Conservation (phyloP, 2,329 filamentous ascomycete genomes). For the Chaetomium sp. region DNA sequence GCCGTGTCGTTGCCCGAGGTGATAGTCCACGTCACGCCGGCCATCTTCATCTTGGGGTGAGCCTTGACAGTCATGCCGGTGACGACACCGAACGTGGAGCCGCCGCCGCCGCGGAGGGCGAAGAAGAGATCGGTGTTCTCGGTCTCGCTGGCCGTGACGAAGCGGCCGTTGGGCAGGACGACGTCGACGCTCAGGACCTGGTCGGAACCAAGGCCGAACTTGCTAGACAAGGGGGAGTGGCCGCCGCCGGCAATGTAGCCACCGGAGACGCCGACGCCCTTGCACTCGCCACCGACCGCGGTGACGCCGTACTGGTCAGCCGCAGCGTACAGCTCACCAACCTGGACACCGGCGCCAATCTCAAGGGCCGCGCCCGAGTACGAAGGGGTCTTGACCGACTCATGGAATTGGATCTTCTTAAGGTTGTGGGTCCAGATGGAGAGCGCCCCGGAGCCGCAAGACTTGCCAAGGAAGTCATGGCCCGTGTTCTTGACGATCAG, state of each 20-base stretch:
- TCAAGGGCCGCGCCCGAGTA: conserved; percentile 31
- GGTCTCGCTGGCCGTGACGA: conserved; percentile 46
- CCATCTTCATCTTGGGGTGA: conserved; percentile 23
- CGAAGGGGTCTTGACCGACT: conserved; percentile 20
- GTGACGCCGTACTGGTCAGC: conserved; percentile 49
- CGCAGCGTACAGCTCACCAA: conserved; percentile 53
- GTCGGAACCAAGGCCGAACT: conserved; percentile 54
- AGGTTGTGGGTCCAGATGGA: conserved; percentile 35
- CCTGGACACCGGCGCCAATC: conserved; percentile 55
- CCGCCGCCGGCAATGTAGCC: conserved; percentile 55
- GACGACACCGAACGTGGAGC: conserved; percentile 45
- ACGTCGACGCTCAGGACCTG: conserved; percentile 52
- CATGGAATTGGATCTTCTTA: conserved; percentile 31
- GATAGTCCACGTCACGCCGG: conserved; percentile 31
- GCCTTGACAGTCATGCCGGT: conserved; percentile 35
- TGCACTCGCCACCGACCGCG: conserved; percentile 51
- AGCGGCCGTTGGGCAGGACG: conserved; percentile 49
- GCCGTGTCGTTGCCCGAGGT: conserved; percentile 41
- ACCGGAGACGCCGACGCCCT: conserved; percentile 55
- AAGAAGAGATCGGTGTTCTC: conserved; percentile 52
- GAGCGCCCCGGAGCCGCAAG: conserved; percentile 43
- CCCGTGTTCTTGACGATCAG: conserved; percentile 53
- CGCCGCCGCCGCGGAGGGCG: conserved; percentile 52
- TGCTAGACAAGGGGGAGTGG: conserved; percentile 54
- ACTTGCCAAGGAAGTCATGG: conserved; percentile 52